Evolutionary conservation across 345 rosid genomes (phyloP).

Genomic region (Eucalyptus sideroxylon): DNA sequence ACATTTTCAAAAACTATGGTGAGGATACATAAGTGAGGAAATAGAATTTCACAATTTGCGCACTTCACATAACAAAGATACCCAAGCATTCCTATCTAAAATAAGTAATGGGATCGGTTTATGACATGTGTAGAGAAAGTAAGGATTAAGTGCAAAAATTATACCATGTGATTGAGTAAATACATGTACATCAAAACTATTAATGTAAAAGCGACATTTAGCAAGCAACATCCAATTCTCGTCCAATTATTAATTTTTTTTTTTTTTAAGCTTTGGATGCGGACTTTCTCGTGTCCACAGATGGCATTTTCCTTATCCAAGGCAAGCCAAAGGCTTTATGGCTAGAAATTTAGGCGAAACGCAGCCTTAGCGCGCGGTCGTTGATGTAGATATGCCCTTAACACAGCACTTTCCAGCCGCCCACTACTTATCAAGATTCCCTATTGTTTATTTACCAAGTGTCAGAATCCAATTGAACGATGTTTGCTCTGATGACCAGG

Average conservation of each 20-base stretch:
- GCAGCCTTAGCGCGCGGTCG: background rate
- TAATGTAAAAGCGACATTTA: background rate
- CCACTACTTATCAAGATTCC: background rate
- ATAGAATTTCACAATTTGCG: too few species aligned
- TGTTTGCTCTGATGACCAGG: background rate
- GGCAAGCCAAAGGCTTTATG: background rate
- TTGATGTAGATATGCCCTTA: background rate
- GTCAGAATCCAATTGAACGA: background rate
- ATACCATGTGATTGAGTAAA: background rate
- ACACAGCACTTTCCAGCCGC: background rate
- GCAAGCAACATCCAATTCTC: background rate
- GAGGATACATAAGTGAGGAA: too few species aligned
- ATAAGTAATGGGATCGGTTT: background rate
- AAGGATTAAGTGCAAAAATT: background rate
- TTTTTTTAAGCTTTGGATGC: background rate
- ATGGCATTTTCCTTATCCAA: background rate
- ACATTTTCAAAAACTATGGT: rapidly evolving
- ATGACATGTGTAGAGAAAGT: background rate
- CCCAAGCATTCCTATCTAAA: background rate
- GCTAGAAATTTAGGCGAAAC: too few species aligned
- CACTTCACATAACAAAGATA: background rate
- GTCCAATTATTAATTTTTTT: background rate
- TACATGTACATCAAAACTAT: background rate
- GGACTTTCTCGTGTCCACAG: background rate
- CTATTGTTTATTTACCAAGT: background rate